Evolutionary conservation across 768 basidiomycete genomes (phyloP).

Genomic region (Tylopilus plumbeoviolaceoides): DNA sequence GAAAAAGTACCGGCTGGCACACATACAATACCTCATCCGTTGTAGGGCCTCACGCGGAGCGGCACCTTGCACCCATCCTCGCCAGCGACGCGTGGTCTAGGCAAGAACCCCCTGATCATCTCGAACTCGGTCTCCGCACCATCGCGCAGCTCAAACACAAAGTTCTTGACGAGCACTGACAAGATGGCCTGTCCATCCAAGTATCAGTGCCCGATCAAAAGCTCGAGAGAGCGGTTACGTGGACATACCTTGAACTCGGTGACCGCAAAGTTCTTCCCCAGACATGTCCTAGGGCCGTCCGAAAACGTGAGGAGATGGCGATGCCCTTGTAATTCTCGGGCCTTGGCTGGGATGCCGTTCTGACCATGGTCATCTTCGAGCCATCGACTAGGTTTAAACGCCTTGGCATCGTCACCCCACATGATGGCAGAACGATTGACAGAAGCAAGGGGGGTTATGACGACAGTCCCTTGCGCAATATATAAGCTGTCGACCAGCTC

Average conservation of each 20-base stretch:
- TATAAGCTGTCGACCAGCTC: conserved; percentile 34
- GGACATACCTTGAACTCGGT: conserved; percentile 31
- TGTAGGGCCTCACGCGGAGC: too few species aligned
- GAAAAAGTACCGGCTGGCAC: too few species aligned
- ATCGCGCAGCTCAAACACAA: conserved; percentile 25
- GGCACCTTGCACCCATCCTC: too few species aligned
- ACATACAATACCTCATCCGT: too few species aligned
- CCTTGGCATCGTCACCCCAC: conserved; percentile 59
- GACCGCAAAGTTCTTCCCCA: conserved; percentile 47
- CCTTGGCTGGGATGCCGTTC: conserved; percentile 21
- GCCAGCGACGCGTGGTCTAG: too few species aligned
- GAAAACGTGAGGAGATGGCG: conserved; percentile 47
- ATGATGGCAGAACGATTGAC: conserved; percentile 49
- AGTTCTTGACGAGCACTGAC: conserved; percentile 38
- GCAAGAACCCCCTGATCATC: not conserved
- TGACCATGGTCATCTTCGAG: conserved; percentile 28
- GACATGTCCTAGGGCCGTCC: conserved; percentile 46
- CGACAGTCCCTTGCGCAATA: conserved; percentile 43
- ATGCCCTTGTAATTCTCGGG: conserved; percentile 43
- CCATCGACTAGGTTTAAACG: conserved; percentile 66
- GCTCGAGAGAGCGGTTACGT: too few species aligned
- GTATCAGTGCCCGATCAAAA: too few species aligned
- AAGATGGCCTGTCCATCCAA: conserved; percentile 34
- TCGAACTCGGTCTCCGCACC: not conserved
- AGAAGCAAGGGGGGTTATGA: conserved; percentile 40